A percentile compares a stretch with the other conserved stretches of the same genome.
Conservation (phyloP, 2,329 filamentous ascomycete species). For the Microcyclospora pomicola region DNA sequence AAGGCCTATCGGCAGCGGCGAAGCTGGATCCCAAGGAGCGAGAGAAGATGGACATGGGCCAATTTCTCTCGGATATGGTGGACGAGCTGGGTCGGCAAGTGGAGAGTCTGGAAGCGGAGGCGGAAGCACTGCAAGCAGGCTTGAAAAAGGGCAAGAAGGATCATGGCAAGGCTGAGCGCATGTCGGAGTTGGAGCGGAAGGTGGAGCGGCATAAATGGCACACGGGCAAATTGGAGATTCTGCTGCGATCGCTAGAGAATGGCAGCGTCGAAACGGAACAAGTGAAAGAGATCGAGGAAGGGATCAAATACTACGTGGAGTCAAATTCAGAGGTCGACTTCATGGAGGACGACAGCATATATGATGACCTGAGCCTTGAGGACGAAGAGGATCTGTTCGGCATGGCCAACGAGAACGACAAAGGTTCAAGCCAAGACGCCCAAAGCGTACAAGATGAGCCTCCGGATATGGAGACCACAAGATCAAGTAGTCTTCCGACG, state of each 20-base stretch:
- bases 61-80: conserved; percentile 76
- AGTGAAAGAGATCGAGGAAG: conserved; percentile 78
- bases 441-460: conserved; percentile 82
- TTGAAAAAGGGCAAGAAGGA: conserved; percentile 87
- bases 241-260: conserved; percentile 83
- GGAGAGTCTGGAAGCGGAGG: conserved; percentile 80
- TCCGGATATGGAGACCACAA: conserved; percentile 39
- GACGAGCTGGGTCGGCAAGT: conserved; percentile 91
- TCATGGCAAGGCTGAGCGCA: conserved; percentile 65
- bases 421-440: conserved; percentile 85
- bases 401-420: conserved; percentile 66
- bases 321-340: conserved; percentile 82
- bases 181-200: conserved; percentile 69
- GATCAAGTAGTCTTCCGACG: conserved; percentile 36
- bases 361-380: conserved; percentile 83
- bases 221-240: conserved; percentile 78
- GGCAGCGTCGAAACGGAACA: conserved; percentile 77
- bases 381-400: conserved; percentile 85
- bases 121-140: conserved; percentile 69
- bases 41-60: conserved; percentile 75
- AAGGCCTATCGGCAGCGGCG: conserved; percentile 78
- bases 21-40: conserved; percentile 97
- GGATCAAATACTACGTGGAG: conserved; percentile 88
- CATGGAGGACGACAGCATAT: conserved; percentile 86
- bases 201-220: conserved; percentile 97